phyloP scores from a whole-genome alignment of 495 filamentous ascomycete genomes.

The Ramalina intermedia region DNA sequence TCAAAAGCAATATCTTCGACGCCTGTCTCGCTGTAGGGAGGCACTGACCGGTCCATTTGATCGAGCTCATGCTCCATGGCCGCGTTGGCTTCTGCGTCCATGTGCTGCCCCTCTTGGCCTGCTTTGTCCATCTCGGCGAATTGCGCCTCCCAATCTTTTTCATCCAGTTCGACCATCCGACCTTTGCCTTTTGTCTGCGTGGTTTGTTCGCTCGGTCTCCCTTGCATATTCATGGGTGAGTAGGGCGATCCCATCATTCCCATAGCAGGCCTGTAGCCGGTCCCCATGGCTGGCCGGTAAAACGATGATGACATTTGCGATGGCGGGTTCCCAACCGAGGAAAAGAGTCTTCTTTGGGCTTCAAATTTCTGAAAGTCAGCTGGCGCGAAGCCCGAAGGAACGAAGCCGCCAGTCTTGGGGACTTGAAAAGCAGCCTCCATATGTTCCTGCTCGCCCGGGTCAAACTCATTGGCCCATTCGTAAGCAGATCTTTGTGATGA shows the following conservation, averaged over 20 bases:
- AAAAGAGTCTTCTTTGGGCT: conserved; percentile 40
- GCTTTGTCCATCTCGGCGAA: conserved; percentile 78
- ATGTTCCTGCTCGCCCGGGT: conserved; percentile 49
- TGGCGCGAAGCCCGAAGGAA: conserved; percentile 52
- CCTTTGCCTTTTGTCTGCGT: conserved; percentile 69
- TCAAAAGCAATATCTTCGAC: conserved; percentile 58
- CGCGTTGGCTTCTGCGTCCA: conserved; percentile 56
- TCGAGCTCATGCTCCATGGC: conserved; percentile 84
- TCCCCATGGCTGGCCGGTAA: conserved; percentile 29
- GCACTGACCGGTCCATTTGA: conserved; percentile 75
- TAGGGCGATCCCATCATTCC: conserved; percentile 28
- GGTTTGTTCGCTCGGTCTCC: conserved; percentile 33
- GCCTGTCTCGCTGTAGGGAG: conserved; percentile 19
- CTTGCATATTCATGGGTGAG: conserved; percentile 31
- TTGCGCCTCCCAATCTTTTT: conserved; percentile 88
- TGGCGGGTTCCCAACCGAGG: conserved; percentile 41
- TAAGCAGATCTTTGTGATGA: conserved; percentile 38
- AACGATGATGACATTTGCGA: conserved; percentile 20
- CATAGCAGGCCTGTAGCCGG: conserved; percentile 38
- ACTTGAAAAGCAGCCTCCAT: conserved; percentile 70
- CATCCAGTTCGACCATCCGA: conserved; percentile 83
- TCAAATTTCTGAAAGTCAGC: conserved; percentile 81
- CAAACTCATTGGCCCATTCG: conserved; percentile 59
- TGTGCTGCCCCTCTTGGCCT: conserved; percentile 32
- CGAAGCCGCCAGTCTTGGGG: conserved; percentile 28